A percentile compares a stretch with the other conserved stretches of the same genome.
Evolutionary conservation across 441 rosid species (phyloP).

Genomic region (Daphne laureola): DNA sequence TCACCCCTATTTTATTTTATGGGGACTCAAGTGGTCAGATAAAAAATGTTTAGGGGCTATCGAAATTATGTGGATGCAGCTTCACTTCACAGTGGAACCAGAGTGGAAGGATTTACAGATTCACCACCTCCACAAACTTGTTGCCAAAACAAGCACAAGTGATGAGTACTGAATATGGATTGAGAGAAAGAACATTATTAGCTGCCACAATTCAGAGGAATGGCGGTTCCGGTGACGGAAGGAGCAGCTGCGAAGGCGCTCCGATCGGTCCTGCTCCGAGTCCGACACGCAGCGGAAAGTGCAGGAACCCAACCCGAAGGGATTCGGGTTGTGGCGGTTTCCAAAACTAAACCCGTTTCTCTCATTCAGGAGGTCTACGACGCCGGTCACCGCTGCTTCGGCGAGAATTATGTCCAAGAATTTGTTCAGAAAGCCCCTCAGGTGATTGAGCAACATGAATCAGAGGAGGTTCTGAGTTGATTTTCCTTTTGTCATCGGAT

Average conservation of each 20-base stretch:
- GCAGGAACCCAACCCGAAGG: conserved; percentile 39
- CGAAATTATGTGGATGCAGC: too few species aligned
- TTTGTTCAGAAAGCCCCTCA: conserved; percentile 77
- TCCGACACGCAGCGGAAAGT: conserved; percentile 57
- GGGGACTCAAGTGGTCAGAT: too few species aligned
- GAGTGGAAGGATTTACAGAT: too few species aligned
- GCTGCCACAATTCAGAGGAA: conserved; percentile 2
- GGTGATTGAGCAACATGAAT: conserved; percentile 22
- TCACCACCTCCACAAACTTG: too few species aligned
- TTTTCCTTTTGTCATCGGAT: neutral
- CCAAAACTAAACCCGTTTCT: conserved; percentile 77
- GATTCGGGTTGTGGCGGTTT: conserved; percentile 67
- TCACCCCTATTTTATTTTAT: too few species aligned
- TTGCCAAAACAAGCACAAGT: too few species aligned
- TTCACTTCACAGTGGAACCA: too few species aligned
- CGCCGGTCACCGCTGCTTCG: conserved; percentile 83
- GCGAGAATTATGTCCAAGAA: conserved; percentile 85
- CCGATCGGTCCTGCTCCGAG: conserved; percentile 59
- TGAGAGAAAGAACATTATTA: too few species aligned
- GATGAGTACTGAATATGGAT: too few species aligned
- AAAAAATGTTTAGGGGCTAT: too few species aligned
- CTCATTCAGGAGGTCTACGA: conserved; percentile 76
- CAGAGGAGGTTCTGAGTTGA: neutral
- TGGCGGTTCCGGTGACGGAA: conserved; percentile 65
- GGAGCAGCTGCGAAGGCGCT: conserved; percentile 54